Conservation (phyloP, 2,329 filamentous ascomycete genomes). For the Xylogone sp. region DNA sequence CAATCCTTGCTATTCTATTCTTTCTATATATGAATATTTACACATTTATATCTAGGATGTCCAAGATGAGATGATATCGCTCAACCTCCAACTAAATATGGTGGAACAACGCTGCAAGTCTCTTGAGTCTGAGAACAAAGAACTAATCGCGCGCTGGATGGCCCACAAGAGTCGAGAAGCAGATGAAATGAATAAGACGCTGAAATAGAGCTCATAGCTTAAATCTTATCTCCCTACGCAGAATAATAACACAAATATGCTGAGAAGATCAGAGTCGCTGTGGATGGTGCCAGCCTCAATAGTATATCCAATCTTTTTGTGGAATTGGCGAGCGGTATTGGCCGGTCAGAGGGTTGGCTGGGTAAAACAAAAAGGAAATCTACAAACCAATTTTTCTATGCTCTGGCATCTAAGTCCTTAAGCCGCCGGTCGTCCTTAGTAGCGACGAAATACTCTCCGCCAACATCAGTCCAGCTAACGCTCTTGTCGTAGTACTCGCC, state of each 20-base stretch:
- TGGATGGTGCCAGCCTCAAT: not conserved
- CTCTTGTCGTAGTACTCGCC: constrained; percentile 62
- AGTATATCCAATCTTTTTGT: not conserved
- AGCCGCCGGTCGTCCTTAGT: constrained; percentile 47
- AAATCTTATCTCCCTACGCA: not conserved
- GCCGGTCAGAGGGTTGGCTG: no score
- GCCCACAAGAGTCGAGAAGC: constrained; percentile 80
- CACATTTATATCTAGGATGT: constrained; percentile 52
- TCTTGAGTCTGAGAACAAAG: constrained; percentile 78
- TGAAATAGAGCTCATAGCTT: constrained; percentile 37
- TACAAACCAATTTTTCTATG: constrained; percentile 3
- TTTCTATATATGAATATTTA: constrained; percentile 11
- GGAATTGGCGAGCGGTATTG: not conserved
- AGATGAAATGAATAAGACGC: constrained; percentile 72
- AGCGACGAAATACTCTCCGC: constrained; percentile 85
- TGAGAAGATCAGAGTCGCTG: not conserved
- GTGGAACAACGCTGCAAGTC: constrained; percentile 71
- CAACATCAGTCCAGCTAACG: constrained; percentile 88
- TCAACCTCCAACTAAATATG: constrained; percentile 85
- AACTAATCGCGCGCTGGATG: constrained; percentile 91
- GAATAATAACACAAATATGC: not conserved
- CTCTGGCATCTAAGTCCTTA: constrained; percentile 3
- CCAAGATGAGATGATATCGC: constrained; percentile 86
- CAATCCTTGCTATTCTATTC: constrained; percentile 4
- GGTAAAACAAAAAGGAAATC: not conserved